Evolutionary conservation across 2,329 filamentous ascomycete species (phyloP).

Genomic region (Passalora sequoiae): DNA sequence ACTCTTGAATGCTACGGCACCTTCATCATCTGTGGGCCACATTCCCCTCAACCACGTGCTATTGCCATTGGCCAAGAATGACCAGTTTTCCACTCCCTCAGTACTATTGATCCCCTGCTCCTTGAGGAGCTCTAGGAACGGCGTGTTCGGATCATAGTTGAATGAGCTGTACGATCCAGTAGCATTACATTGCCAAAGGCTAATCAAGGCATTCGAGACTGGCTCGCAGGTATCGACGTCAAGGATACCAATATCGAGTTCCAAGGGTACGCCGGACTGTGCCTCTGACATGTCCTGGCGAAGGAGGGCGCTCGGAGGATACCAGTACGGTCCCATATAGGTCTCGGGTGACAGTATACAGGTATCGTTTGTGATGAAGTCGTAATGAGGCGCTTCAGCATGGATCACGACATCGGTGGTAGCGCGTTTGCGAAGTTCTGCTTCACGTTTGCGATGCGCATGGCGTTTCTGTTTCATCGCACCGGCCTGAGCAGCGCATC

Average conservation of each 20-base stretch:
- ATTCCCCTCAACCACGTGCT: slow-evolving; percentile 12
- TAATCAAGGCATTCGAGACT: slow-evolving; percentile 7
- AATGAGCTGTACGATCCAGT: slow-evolving; percentile 9
- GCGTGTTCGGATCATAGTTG: slow-evolving; percentile 8
- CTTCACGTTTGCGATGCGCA: too few relatives aligned
- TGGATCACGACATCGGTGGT: too few relatives aligned
- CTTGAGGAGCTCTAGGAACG: slow-evolving; percentile 1
- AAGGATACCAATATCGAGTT: slow-evolving; percentile 14
- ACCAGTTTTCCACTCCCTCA: slow-evolving; percentile 7
- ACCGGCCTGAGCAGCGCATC: too few relatives aligned
- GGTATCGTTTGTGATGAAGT: too few relatives aligned
- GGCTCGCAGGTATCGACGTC: slow-evolving; percentile 15
- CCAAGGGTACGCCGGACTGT: slow-evolving; percentile 11
- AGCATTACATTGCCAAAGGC: slow-evolving; percentile 14
- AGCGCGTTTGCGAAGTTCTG: too few relatives aligned
- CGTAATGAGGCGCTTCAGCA: too few relatives aligned
- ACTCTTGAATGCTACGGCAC: slow-evolving; percentile 8
- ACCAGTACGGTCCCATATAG: too few relatives aligned
- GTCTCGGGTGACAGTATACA: too few relatives aligned
- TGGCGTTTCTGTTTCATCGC: too few relatives aligned
- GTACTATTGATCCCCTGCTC: slow-evolving; percentile 8
- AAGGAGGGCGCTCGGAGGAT: too few relatives aligned
- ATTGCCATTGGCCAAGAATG: slow-evolving; percentile 7
- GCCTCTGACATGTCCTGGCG: too few relatives aligned
- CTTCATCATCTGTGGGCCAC: slow-evolving; percentile 13